Evolutionary conservation across 176 grass and related monocot genomes (phyloP).

Genomic region (Hsuehochloa calcarea): DNA sequence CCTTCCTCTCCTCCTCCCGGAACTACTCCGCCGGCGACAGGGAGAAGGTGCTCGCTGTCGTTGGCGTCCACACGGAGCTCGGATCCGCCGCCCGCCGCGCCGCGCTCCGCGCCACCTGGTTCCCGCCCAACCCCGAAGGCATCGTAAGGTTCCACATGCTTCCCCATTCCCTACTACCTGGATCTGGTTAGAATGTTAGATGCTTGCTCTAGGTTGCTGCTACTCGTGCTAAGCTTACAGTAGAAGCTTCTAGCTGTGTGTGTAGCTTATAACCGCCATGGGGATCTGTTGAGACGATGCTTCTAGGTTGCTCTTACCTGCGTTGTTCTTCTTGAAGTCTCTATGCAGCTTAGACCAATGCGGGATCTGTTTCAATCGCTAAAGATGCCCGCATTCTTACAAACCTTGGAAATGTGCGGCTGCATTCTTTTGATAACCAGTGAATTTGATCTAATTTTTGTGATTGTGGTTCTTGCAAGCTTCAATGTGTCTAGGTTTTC

Average conservation of each 20-base stretch:
- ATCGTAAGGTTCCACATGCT: conserved; percentile 69
- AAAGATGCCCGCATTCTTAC: not conserved
- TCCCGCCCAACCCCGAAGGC: conserved; percentile 76
- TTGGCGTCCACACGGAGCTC: conserved; percentile 74
- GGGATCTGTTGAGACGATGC: conserved; percentile 30
- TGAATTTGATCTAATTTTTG: not conserved
- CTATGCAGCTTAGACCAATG: not conserved
- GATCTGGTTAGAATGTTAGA: conserved; percentile 32
- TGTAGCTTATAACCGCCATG: not conserved
- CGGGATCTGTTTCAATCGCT: not conserved
- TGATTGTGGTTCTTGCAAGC: not conserved
- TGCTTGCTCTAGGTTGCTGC: conserved; percentile 24
- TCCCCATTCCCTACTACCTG: conserved; percentile 19
- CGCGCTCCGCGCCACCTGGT: conserved; percentile 82
- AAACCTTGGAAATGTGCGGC: not conserved
- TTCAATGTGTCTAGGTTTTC: not conserved
- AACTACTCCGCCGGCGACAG: conserved; percentile 38
- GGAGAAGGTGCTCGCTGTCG: conserved; percentile 81
- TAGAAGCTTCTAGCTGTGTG: conserved; percentile 12
- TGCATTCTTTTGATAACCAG: not conserved
- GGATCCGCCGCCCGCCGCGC: conserved; percentile 56
- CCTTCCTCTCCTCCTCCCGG: conserved; percentile 49
- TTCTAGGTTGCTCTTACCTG: conserved; percentile 15
- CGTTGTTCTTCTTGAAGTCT: not conserved
- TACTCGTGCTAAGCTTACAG: not conserved